Evolutionary conservation across 345 rosid genomes (phyloP), one percentile per base, ranked within the genome.

Genomic region (Lenwebbia sp.): DNA sequence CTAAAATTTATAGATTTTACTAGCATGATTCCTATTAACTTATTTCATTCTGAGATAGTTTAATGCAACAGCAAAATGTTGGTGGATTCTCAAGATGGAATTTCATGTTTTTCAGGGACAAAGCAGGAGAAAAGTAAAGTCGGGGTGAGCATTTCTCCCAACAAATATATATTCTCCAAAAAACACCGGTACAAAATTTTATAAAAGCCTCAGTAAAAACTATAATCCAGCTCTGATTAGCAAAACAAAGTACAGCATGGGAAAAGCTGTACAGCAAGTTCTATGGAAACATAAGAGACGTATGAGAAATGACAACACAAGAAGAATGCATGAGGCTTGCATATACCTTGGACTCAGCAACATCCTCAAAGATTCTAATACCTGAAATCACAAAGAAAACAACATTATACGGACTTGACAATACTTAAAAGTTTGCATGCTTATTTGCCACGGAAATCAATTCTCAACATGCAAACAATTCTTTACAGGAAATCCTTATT

Each of bases 351-450:
- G 90, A 83, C 88, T 94, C 90, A 84, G 96, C 91, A 75, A 94
- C 92, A 87, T 97, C 98, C 92, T 97, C 99, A 90, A 97, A 94
- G 90, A 97, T 95, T 92, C 99, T 93, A 87, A 95, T 92, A 89
- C 99, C 99, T 97, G 94, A 89, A 91, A 93, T 84, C 86, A 89
- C 85, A 87, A 83, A 83, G 52, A 85, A 85, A 21, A 65, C 23
- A 84, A 86, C 30, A 28, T 30, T 15, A 14, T 49, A 83, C 1
- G 13, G 82, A 60, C 55, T 22, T 25, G 81, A 70, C 47, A 83
- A 51, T 30, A 53, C 26, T 83, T 83, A 70, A 70, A 70, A 70
- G 21, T 70, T 37, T 19, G 81, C 81, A 70, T 37, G 47, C 47
- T 70, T 33, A 70, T 37, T 65, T 70, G 13, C 26, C 81, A 70